These are phyloP conservation scores for Dacryopinax spathularia DNA, from an alignment of 768 basidiomycete genomes.

Conservation along the genomic window DNA sequence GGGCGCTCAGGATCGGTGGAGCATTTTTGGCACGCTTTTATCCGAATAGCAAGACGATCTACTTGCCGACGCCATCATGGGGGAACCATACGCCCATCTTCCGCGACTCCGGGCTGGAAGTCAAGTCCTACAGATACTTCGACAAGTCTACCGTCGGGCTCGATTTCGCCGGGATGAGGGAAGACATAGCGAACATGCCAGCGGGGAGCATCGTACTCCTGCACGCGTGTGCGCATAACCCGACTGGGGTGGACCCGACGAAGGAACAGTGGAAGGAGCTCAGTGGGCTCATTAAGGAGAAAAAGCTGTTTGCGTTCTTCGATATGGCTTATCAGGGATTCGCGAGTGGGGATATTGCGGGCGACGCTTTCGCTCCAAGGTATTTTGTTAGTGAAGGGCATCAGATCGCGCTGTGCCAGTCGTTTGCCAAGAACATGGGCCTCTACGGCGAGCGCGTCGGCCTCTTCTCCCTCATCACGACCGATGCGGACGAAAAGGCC, in stretches of 20 bases:
- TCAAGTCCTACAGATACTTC: slow-evolving; percentile 86
- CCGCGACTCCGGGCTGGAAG: slow-evolving; percentile 87
- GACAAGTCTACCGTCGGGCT: slow-evolving; percentile 83
- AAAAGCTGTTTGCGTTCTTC: slow-evolving; percentile 91
- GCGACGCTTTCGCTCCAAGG: slow-evolving; percentile 88
- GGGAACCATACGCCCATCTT: slow-evolving; percentile 92
- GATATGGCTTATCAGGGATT: slow-evolving; percentile 99
- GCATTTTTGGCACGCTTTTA: slow-evolving; percentile 84
- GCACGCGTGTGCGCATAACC: slow-evolving; percentile 43
- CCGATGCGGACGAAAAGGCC: slow-evolving; percentile 58
- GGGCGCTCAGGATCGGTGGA: slow-evolving; percentile 89
- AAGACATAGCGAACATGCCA: slow-evolving; percentile 35
- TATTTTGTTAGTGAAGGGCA: slow-evolving; percentile 86
- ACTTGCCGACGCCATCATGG: slow-evolving; percentile 90
- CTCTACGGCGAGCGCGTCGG: slow-evolving; percentile 97
- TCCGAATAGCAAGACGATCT: slow-evolving; percentile 72
- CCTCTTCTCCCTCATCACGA: slow-evolving; percentile 73
- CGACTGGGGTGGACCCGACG: slow-evolving; percentile 94
- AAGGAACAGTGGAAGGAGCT: slow-evolving; percentile 84
- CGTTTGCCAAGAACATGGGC: slow-evolving; percentile 99
- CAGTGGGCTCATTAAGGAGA: slow-evolving; percentile 74
- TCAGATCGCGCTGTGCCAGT: slow-evolving; percentile 81
- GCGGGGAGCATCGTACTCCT: slow-evolving; percentile 25
- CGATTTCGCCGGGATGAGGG: slow-evolving; percentile 81
- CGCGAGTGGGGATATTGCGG: slow-evolving; percentile 79